phyloP scores from a whole-genome alignment of 2,329 filamentous ascomycete genomes.

The Myriosclerotinia curreyana region DNA sequence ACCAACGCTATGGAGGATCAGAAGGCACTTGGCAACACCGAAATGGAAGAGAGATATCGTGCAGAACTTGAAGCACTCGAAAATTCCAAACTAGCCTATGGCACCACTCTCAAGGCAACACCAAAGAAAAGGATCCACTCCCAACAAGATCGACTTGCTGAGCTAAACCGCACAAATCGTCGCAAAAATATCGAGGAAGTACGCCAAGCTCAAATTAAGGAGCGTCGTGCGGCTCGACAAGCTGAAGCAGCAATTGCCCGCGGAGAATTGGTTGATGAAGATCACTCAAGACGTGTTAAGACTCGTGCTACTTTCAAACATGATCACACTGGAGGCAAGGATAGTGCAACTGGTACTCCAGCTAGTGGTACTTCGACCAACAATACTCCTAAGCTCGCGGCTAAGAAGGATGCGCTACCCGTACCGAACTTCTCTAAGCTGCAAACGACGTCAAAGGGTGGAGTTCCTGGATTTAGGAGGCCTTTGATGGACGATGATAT shows the following conservation, averaged over 20 bases:
- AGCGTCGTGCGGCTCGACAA: slow-evolving; percentile 63
- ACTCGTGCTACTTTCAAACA: slow-evolving; percentile 67
- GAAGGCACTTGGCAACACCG: slow-evolving; percentile 59
- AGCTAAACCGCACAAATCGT: slow-evolving; percentile 81
- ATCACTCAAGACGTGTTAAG: slow-evolving; percentile 59
- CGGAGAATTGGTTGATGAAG: slow-evolving; percentile 57
- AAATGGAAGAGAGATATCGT: slow-evolving; percentile 52
- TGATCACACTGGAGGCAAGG: slow-evolving; percentile 56
- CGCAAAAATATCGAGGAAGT: slow-evolving; percentile 82
- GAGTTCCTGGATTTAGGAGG: slow-evolving; percentile 67
- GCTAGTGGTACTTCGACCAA: slow-evolving; percentile 44
- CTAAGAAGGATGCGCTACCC: slow-evolving; percentile 45
- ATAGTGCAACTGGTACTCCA: slow-evolving; percentile 52
- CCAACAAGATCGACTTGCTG: slow-evolving; percentile 79
- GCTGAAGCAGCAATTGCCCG: slow-evolving; percentile 59
- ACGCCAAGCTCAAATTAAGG: slow-evolving; percentile 83
- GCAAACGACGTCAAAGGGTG: slow-evolving; percentile 46
- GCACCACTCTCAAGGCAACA: slow-evolving; percentile 56
- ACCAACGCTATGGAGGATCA: slow-evolving; percentile 65
- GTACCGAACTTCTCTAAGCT: slow-evolving; percentile 50
- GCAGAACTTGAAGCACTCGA: slow-evolving; percentile 62
- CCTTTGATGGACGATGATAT: slow-evolving; percentile 88
- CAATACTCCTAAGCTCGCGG: slow-evolving; percentile 45
- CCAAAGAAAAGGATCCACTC: slow-evolving; percentile 54
- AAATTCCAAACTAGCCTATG: slow-evolving; percentile 70